Evolutionary conservation across 768 basidiomycete genomes (phyloP), one percentile per base, ranked within the genome.

Genomic region (Lactarius vividus): DNA sequence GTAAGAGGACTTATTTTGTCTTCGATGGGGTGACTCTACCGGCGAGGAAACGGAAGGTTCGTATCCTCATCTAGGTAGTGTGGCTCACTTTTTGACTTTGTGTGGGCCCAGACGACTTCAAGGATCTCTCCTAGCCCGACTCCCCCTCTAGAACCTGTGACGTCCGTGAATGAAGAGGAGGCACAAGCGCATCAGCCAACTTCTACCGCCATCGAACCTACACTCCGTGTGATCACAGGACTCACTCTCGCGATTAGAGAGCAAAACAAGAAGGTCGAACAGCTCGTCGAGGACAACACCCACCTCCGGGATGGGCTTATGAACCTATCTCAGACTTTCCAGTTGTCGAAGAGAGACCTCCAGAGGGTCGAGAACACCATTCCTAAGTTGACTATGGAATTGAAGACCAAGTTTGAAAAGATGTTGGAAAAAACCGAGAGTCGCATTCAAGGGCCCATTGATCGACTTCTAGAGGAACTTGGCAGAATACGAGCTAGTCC

Each of bases 41-140:
- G 11, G 66, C n/a, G 54, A 59, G 66, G 61, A 67, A 46, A 39
- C 66, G 66, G 29, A 67, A 55, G 26, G 66, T 63, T 26, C 16
- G 66, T 55, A 33, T 20, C 13, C 4, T 54, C 26, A 37, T 42
- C 18, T 6, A 4, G 26, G 26, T 49, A 16, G 28, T 33, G 20
- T 20, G 61, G 13, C 29, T 29, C 18, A 26, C 52, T 13, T 42
- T 33, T 46, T 55, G 33, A 55, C 20, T 33, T 29, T 23, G 33
- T 33, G 15, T 15, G 20, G 52, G 1, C 20, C 5, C n/a, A 63
- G 66, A 55, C 8, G 42, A 46, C 4, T 11, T 26, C 61, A 11
- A 31, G 49, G 9, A 18, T 39, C 23, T 28, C 49, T 28, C 57
- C 39, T 15, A 28, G 11, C 29, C 9, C 35, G 10, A 13, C 29